phyloP scores from a whole-genome alignment of 176 grass and related monocot genomes.

The Calamus simplicifolius region DNA sequence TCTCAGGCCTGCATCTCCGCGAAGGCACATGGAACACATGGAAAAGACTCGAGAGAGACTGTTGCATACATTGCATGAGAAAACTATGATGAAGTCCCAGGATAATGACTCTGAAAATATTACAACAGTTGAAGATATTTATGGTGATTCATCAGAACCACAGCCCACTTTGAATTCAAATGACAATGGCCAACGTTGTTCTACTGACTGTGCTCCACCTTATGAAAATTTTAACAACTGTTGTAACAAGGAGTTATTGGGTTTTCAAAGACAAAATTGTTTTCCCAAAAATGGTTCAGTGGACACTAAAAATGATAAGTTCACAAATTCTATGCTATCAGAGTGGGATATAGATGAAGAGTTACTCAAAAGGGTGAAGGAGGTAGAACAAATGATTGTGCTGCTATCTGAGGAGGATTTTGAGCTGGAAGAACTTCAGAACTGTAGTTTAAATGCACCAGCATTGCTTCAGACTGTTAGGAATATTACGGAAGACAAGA shows the following conservation, averaged over 20 bases:
- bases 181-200: background rate
- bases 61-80: background rate
- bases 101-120: slow-evolving; percentile 22
- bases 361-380: slow-evolving; percentile 50
- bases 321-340: background rate
- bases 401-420: slow-evolving; percentile 31
- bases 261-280: slow-evolving; percentile 2
- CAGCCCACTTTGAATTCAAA: background rate
- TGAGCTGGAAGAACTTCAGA: slow-evolving; percentile 32
- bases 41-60: slow-evolving; percentile 6
- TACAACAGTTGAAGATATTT: slow-evolving; percentile 68
- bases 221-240: background rate
- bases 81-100: slow-evolving; percentile 1
- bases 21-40: background rate
- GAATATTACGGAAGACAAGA: slow-evolving; percentile 64
- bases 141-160: slow-evolving; percentile 42
- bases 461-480: slow-evolving; percentile 49
- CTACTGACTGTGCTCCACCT: slow-evolving; percentile 1
- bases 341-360: slow-evolving; percentile 46
- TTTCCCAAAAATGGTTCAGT: slow-evolving; percentile 4
- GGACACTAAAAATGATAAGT: background rate
- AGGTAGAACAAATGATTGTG: slow-evolving; percentile 47
- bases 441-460: slow-evolving; percentile 22
- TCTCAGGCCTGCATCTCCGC: background rate
- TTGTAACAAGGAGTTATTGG: background rate